Evolutionary conservation across 805 yeast genomes (phyloP), one percentile per base, ranked within the genome.

Genomic region (Priceomyces haplophilus): DNA sequence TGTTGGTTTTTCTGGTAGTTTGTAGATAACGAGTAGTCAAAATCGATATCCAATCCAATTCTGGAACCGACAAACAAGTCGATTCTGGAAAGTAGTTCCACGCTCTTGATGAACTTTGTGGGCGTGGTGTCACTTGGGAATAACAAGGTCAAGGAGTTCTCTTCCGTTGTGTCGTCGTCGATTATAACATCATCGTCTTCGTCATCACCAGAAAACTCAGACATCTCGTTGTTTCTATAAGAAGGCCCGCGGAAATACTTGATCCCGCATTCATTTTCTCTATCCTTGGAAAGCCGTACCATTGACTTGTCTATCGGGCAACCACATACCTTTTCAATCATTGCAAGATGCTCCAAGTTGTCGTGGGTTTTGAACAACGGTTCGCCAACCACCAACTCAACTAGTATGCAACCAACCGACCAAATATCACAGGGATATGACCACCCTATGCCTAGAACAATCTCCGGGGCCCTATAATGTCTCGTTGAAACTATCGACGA

Each of bases 391-490:
- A 87, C 82, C 38, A 93, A 66, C 65, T 93, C 99, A 7, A 88
- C 90, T 27, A 93, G 66, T 12, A 93, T 88, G 62, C 98, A 91
- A 1, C 97, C 99, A 34, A 93, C 74, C 1, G 96, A 87, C 99
- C 99, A 93, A 68, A 91, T 71, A 61, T 93, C 99, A 62, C 98
- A 91, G 1, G 97, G 95, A 54, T 78, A 89, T 6, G 96, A 85
- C 98, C 99, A 93, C 15, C 97, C 97, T n/a, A 79, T 75, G 1
- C 97, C 97, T 23, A 93, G 66, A 1, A 91, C 88, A 49, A 93
- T 89, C 61, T 93, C 99, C 0, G 99, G 99, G 0, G 99, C 99
- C 41, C 99, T 72, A 62, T 93, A 93, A 63, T 93, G 99, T 38
- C 99, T 75, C 1, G 99, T 93, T 6, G 96, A 87, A 8, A 93